Evolutionary conservation across 2,329 filamentous ascomycete genomes (phyloP), one percentile per base, ranked within the genome.

Genomic region (Lecanicillium sp.): DNA sequence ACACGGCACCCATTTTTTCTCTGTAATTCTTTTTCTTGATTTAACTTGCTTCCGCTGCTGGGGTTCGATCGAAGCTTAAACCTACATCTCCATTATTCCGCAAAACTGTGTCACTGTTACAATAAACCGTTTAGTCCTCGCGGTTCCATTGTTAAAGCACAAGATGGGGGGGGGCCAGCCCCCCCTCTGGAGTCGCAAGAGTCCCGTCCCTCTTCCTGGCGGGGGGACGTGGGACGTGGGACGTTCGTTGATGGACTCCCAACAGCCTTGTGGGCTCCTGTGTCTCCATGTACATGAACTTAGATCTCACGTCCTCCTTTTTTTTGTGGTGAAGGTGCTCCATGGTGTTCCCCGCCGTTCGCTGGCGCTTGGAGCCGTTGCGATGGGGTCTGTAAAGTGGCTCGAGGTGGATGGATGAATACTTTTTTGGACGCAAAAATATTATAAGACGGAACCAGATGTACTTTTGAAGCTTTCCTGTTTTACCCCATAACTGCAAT

Each of bases 181-280:
- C 37, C 39, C 39, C 15, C 17, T 24, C 29, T 35, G 14, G 26
- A 45, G 43, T 45, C 33, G 23, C 15, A 21, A 20, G 35, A n/a
- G n/a, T n/a, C n/a, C n/a, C n/a, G 35, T 37, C 17, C 35, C 26
- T 46, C 44, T 32, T 46, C 29, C 35, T 39, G 29, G 17, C 19
- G 19, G 14, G 12, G 44, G 19, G 26, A 7, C 12, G 26, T 38
- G n/a, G n/a, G n/a, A n/a, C n/a, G 44, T 46, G 44, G 44, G 36
- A 46, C 43, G 38, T n/a, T n/a, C n/a, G n/a, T n/a, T 20, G 32
- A 37, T 38, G 8, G 23, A 38, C 17, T 30, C 35, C n/a, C 44
- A 46, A 46, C 26, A 46, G 44, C 44, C 44, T 46, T 46, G 44
- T 46, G 44, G 44, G 26, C 27, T 38, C 19, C n/a, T 29, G 30